These are phyloP conservation scores for Syncephalastrum monosporum DNA, from an alignment of 371 early-diverging fungal species.

Conservation along the genomic window DNA sequence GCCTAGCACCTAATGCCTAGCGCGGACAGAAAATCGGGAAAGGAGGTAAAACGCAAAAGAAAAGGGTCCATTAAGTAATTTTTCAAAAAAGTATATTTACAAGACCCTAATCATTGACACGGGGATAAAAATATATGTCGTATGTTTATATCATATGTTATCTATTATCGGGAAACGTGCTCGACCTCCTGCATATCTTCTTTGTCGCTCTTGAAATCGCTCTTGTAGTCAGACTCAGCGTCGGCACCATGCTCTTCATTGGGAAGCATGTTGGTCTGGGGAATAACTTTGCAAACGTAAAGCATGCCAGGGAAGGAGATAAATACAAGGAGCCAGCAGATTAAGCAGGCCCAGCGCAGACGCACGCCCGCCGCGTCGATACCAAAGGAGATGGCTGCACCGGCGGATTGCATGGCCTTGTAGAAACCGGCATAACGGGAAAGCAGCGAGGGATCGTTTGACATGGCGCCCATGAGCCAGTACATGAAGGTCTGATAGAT, in stretches of 20 bases:
- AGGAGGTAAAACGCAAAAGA: no score
- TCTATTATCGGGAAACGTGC: no score
- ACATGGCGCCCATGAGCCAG: conserved; percentile 74
- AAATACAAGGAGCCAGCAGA: conserved; percentile 26
- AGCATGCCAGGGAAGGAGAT: conserved; percentile 28
- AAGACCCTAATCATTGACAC: no score
- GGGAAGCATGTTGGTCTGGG: conserved; percentile 17
- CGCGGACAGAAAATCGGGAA: no score
- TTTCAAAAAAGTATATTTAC: no score
- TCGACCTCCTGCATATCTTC: no score
- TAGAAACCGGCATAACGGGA: conserved; percentile 73
- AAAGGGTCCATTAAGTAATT: no score
- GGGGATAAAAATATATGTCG: no score
- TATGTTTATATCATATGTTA: no score
- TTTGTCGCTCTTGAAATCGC: no score
- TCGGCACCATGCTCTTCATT: neutral
- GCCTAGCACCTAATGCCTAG: no score
- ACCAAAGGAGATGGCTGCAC: conserved; percentile 31
- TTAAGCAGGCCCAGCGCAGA: conserved; percentile 24
- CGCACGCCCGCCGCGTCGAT: conserved; percentile 24
- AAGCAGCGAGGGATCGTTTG: conserved; percentile 60
- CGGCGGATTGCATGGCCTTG: conserved; percentile 60
- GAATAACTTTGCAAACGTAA: conserved; percentile 18
- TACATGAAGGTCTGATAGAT: conserved; percentile 66
- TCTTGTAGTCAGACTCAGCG: neutral